phyloP scores from a whole-genome alignment of 192 early-diverging fungal genomes.

The Funneliformis mosseae region DNA sequence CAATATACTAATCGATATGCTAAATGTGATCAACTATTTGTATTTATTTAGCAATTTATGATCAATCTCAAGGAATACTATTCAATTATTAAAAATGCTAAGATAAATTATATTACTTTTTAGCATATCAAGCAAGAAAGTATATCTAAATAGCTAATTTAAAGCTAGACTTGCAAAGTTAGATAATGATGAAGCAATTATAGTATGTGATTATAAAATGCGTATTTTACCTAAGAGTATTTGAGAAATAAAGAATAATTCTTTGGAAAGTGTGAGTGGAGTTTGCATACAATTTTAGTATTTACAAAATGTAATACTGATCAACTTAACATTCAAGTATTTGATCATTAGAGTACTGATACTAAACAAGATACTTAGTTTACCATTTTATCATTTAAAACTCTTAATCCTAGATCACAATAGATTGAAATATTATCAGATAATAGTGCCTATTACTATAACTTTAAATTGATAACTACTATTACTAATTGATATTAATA shows the following conservation, averaged over 20 bases:
- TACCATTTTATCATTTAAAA: neutral
- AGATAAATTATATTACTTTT: neutral
- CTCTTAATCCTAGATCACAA: neutral
- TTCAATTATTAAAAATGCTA: neutral
- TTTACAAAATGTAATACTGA: neutral
- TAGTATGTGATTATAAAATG: neutral
- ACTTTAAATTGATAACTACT: neutral
- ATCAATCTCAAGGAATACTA: neutral
- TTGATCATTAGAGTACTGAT: neutral
- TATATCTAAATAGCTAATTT: neutral
- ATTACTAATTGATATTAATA: neutral
- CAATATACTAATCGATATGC: neutral
- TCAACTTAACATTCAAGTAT: neutral
- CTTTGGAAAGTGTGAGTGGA: neutral
- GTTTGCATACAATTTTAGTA: neutral
- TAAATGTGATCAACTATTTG: neutral
- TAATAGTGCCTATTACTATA: neutral
- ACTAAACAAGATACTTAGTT: neutral
- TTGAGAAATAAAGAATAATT: neutral
- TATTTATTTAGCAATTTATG: neutral
- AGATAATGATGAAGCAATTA: neutral
- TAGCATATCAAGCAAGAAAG: neutral
- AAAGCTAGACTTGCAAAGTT: neutral
- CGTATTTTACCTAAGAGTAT: neutral
- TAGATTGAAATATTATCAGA: neutral